These are phyloP conservation scores for Saccharomyces pastorianus DNA, from an alignment of 1,139 yeast genomes.

Conservation along the genomic window DNA sequence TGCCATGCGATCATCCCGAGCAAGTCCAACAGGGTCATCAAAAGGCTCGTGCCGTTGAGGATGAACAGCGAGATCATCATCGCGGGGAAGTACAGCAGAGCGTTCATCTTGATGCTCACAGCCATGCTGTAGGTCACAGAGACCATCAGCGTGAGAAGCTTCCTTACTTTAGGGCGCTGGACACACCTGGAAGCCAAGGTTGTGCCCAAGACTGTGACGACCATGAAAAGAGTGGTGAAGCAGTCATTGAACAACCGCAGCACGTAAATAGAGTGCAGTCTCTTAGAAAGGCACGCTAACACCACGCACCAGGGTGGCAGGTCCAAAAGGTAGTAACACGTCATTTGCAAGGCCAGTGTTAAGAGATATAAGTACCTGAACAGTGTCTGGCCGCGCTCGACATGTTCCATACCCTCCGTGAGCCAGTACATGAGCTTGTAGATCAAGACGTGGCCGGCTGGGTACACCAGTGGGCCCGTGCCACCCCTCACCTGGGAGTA, in stretches of 20 bases:
- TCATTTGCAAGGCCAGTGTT: conserved; percentile 46
- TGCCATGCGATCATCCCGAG: conserved; percentile 36
- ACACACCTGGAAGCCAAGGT: conserved; percentile 35
- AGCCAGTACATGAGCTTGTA: conserved; percentile 52
- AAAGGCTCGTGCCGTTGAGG: conserved; percentile 44
- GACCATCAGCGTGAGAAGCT: conserved; percentile 27
- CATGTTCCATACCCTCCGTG: conserved; percentile 50
- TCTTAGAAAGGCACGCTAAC: conserved; percentile 57
- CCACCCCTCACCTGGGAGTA: conserved; percentile 69
- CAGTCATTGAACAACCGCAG: conserved; percentile 83
- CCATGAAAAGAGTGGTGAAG: conserved; percentile 64
- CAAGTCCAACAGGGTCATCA: conserved; percentile 22
- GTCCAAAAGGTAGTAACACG: conserved; percentile 41
- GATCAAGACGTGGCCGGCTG: conserved; percentile 81
- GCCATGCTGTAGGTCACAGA: conserved; percentile 59
- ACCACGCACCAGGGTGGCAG: conserved; percentile 57
- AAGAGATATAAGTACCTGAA: conserved; percentile 59
- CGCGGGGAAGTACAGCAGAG: conserved; percentile 74
- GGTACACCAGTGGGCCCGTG: conserved; percentile 89
- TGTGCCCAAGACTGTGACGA: conserved; percentile 50
- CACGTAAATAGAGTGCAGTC: conserved; percentile 79
- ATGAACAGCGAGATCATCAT: conserved; percentile 48
- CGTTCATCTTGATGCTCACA: conserved; percentile 87
- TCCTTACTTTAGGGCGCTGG: conserved; percentile 20
- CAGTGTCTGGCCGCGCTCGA: conserved; percentile 52